Base-by-base conservation (phyloP, 2,329 filamentous ascomycete genomes). In the Pseudogymnoascus sp. region DNA sequence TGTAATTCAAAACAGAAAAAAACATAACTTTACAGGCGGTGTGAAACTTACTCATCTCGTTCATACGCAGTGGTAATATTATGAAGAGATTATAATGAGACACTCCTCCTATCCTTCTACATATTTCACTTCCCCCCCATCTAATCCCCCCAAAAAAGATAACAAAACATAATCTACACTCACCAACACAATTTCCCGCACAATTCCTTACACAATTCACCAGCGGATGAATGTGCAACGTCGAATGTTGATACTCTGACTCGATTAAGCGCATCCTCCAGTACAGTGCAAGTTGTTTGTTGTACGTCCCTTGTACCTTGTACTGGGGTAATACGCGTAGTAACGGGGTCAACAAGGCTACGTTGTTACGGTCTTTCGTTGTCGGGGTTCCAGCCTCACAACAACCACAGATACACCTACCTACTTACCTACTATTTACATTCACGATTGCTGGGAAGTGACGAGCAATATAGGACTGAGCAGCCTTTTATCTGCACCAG, bases 341-440 rank as follows among this genome's bases (percentile, higher is more conserved):
- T 55, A 33, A 55, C 44, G 15, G 44, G 44, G 44, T 55, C 44
- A 55, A 55, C 44, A 55, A 55, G 44, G 44, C 44, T 55, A 55
- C 44, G 44, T 31, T 33, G 44, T 55, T 86, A 81, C 68, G 83
- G 81, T 17, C 44, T n/a, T 55, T 81, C 60, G 35, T 64, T 65
- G 10, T 31, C 44, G n/a, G 67, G 66, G 2, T 70, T 68, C 59
- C 63, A 68, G 59, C 35, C 70, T 87, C 63, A 85, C 81, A 8
- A 68, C 76, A 5, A 55, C 44, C 44, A 55, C 44, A 25, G 9
- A 17, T 55, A 33, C 44, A 17, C 31, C n/a, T 33, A 55, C 44
- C 44, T 55, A 55, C 31, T 55, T 55, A 55, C 44, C 15, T 55
- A 13, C 35, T 5, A 38, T 38, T 38, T 38, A 38, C 35, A 38